Evolutionary conservation across 2,329 filamentous ascomycete species (phyloP).

Genomic region (Rhytidhysteron rufulum): DNA sequence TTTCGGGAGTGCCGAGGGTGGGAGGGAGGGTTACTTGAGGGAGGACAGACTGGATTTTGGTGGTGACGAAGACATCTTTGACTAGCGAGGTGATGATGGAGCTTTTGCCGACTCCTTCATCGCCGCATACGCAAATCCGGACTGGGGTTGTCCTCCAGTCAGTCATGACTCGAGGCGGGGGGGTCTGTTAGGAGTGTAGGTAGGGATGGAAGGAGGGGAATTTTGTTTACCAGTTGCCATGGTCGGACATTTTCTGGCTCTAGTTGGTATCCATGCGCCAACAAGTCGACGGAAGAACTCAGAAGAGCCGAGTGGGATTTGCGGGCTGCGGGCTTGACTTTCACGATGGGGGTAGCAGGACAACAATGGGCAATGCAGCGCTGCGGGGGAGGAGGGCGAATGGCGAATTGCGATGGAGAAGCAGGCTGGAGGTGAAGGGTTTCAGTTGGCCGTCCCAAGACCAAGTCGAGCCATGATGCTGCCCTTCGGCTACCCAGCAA

Average conservation of each 20-base stretch:
- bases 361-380: neutral
- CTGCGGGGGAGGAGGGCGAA: neutral
- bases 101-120: slow-evolving; percentile 63
- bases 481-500: too few species aligned
- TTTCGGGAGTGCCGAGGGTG: slow-evolving; percentile 87
- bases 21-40: slow-evolving; percentile 94
- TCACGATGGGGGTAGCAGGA: neutral
- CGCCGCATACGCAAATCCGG: slow-evolving; percentile 92
- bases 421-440: neutral
- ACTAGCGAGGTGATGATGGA: slow-evolving; percentile 84
- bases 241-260: too few species aligned
- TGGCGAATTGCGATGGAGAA: neutral
- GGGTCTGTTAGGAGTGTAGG: too few species aligned
- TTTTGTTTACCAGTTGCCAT: slow-evolving; percentile 22
- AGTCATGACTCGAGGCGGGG: neutral
- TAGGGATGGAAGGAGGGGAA: neutral
- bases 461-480: too few species aligned
- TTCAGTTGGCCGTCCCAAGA: too few species aligned
- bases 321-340: too few species aligned
- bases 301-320: too few species aligned
- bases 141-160: slow-evolving; percentile 47
- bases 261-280: too few species aligned
- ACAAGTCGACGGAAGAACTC: too few species aligned
- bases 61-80: slow-evolving; percentile 93
- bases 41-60: slow-evolving; percentile 91